Percentiles rank a stretch among this genome's conserved stretches.
Conservation (phyloP, 768 basidiomycete species). For the Termitomyces sp. region DNA sequence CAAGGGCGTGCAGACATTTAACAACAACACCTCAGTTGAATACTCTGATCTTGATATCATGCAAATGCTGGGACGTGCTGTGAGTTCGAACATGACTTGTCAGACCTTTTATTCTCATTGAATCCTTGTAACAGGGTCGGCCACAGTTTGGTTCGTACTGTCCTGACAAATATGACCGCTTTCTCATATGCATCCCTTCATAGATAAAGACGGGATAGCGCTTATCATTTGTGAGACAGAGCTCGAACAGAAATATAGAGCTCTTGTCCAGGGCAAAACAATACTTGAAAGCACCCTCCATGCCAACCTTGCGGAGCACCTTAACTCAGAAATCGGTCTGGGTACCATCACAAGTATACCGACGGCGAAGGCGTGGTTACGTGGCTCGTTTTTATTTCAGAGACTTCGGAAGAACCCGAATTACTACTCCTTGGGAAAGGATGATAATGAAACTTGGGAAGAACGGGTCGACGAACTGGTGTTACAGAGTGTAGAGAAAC, state of each 20-base stretch:
- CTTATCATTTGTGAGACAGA: constrained; percentile 79
- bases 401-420: constrained; percentile 81
- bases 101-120: neutral
- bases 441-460: constrained; percentile 59
- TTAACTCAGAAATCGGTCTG: constrained; percentile 92
- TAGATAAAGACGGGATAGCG: constrained; percentile 81
- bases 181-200: neutral
- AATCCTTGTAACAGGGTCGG: constrained; percentile 53
- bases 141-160: constrained; percentile 76
- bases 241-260: constrained; percentile 68
- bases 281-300: constrained; percentile 86
- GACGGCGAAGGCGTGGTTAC: constrained; percentile 80
- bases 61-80: constrained; percentile 96
- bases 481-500: constrained; percentile 53
- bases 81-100: constrained; percentile 29
- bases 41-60: constrained; percentile 91
- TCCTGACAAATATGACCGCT: neutral
- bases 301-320: constrained; percentile 78
- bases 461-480: constrained; percentile 72
- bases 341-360: constrained; percentile 71
- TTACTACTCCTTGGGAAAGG: constrained; percentile 66
- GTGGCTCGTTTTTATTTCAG: constrained; percentile 81
- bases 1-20: constrained; percentile 83
- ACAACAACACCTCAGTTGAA: constrained; percentile 65
- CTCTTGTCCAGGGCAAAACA: constrained; percentile 66